Base-by-base conservation (phyloP, 768 basidiomycete genomes). In the Boletus coccyginus region DNA sequence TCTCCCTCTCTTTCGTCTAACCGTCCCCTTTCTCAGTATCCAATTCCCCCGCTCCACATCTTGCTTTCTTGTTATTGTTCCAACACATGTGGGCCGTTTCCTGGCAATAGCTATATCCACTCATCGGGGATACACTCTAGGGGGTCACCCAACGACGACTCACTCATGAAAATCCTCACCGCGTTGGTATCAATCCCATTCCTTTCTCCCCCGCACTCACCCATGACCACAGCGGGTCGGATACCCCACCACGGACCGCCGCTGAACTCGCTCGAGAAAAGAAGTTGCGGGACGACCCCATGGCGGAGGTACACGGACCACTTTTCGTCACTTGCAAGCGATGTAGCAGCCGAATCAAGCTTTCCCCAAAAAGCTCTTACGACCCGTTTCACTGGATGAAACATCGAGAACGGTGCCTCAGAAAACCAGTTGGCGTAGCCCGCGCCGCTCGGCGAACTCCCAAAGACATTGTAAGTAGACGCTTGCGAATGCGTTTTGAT, bases 331-430 rank as follows among this genome's bases (percentile, higher is more conserved):
- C 75, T 52, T 88, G 86, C 72, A 74, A 72, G 58, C 77, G 77
- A 50, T 89, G 87, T 68, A 74, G 76, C 38, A 70, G 63, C 31
- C 71, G 73, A 14, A 87, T 89, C 70, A 86, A 86, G 66, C 80
- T 89, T 29, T 88, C 86, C 16, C 69, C 75, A 33, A 88, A 88
- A 71, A 86, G 84, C 68, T 75, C 75, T 21, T 89, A 79, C 61
- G 87, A 89, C 62, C 77, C 78, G 32, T 81, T 80, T 62, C 87
- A 89, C 68, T 89, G 87, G 87, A 66, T 72, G 44, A 84, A 80
- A 60, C 87, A 89, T 63, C 77, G 82, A 33, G 75, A 75, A 40
- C 77, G 86, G 32, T 89, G 87, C 66, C 66, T 82, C 52, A 83
- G 78, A 70, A 79, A 76, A 56, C 58, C 70, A 3, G 64, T 71